A percentile compares a stretch with the other conserved stretches of the same genome.
Conservation (phyloP, 176 grass and related monocot species). For the Cocos nucifera region DNA sequence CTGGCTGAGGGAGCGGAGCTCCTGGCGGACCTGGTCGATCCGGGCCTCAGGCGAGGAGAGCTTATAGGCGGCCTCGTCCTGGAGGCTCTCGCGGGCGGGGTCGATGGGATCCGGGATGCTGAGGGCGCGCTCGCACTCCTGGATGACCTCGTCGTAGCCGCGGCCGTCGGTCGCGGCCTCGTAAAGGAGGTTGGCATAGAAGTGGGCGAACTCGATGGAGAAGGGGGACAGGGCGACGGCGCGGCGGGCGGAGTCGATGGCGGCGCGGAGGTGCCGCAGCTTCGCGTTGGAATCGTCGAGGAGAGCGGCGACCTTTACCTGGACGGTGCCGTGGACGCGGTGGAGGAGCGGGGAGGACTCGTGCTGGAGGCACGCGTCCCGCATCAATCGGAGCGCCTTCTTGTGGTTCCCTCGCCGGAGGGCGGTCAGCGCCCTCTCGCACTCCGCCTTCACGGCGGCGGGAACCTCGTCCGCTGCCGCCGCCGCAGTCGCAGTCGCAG, state of each 20-base stretch:
- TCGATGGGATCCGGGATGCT: constrained; percentile 40
- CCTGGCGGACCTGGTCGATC: constrained; percentile 32
- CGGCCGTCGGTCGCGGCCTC: constrained; percentile 37
- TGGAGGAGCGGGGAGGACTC: constrained; percentile 47
- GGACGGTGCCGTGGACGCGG: constrained; percentile 66
- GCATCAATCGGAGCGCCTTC: constrained; percentile 53
- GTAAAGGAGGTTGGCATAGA: constrained; percentile 57
- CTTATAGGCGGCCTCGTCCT: constrained; percentile 33
- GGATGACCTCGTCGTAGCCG: constrained; percentile 51
- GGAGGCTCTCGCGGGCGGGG: constrained; percentile 50
- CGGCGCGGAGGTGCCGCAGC: constrained; percentile 43
- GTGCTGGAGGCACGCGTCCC: constrained; percentile 42
- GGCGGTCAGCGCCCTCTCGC: constrained; percentile 42
- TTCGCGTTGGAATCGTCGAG: constrained; percentile 55
- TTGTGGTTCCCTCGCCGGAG: constrained; percentile 60
- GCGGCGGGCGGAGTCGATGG: constrained; percentile 41
- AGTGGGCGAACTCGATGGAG: constrained; percentile 74
- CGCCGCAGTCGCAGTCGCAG: too few relatives aligned
- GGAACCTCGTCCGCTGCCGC: background rate
- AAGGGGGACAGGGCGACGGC: constrained; percentile 58
- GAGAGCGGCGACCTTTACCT: constrained; percentile 32
- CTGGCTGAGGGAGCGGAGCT: constrained; percentile 60
- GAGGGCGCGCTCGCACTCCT: constrained; percentile 72
- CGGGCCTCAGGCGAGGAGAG: constrained; percentile 28
- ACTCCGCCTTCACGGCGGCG: constrained; percentile 43